These are phyloP conservation scores for Cyclocybe cylindracea DNA, from an alignment of 768 basidiomycete genomes.

Conservation along the genomic window DNA sequence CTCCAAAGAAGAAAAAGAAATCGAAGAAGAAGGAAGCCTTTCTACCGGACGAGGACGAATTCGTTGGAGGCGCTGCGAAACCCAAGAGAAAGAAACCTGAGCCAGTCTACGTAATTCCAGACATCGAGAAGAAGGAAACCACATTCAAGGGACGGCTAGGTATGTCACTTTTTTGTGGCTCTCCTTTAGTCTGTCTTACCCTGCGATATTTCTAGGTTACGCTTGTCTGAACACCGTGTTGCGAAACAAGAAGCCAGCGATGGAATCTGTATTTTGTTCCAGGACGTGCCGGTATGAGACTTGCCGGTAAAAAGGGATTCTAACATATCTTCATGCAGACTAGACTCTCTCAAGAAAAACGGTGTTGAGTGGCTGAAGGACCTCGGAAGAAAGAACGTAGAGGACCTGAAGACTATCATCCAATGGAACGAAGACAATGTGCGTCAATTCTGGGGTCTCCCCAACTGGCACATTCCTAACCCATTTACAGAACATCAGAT, in stretches of 20 bases:
- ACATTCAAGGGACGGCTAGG: slow-evolving; percentile 71
- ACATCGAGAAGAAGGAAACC: slow-evolving; percentile 65
- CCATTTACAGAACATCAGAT: slow-evolving; percentile 62
- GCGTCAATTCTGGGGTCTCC: slow-evolving; percentile 14
- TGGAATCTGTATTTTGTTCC: slow-evolving; percentile 72
- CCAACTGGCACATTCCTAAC: background rate
- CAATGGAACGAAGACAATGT: slow-evolving; percentile 92
- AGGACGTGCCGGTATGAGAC: slow-evolving; percentile 56
- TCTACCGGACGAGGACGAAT: too few relatives aligned
- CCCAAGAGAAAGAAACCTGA: slow-evolving; percentile 33
- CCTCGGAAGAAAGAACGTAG: slow-evolving; percentile 71
- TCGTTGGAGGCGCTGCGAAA: slow-evolving; percentile 1
- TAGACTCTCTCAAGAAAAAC: slow-evolving; percentile 77
- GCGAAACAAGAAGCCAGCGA: slow-evolving; percentile 66
- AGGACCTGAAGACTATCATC: slow-evolving; percentile 73
- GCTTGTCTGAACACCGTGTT: slow-evolving; percentile 88
- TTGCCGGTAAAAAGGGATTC: background rate
- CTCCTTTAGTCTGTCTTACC: background rate
- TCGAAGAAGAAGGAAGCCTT: too few relatives aligned
- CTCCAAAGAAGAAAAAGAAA: too few relatives aligned
- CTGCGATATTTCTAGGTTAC: slow-evolving; percentile 48
- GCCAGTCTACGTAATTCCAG: slow-evolving; percentile 68
- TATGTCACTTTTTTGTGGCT: slow-evolving; percentile 17
- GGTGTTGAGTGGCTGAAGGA: slow-evolving; percentile 84
- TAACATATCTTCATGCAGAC: slow-evolving; percentile 40